Base-by-base conservation (phyloP, 116 monocot genomes). In the Posidonia oceanica region DNA sequence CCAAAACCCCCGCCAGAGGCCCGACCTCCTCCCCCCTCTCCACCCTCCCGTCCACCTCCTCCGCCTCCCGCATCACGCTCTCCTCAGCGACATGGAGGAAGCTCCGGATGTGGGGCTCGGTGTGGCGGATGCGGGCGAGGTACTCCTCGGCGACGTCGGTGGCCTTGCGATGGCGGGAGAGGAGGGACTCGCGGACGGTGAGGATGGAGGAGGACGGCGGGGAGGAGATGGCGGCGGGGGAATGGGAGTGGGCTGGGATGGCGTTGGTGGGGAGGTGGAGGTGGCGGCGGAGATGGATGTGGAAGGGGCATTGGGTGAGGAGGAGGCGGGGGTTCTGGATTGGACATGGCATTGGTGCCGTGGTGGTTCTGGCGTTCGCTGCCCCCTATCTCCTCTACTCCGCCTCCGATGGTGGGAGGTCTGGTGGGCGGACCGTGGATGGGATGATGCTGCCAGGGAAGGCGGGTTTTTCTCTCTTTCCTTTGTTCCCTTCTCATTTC, bases 311-410 rank as follows among this genome's bases (percentile, higher is more conserved):
- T 38, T 17, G 41, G 39, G 81, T 63, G 41, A 92, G 82, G 64
- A 88, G 75, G 54, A 83, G 70, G n/a, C 87, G 83, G 42, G 90
- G 94, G 75, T 78, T 87, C 74, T 91, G 95, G 78, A 86, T 73
- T 17, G 76, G 79, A 42, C 81, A 74, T 15, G 88, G 38, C 75
- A 82, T 82, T 54, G 51, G 38, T 38, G 40, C 3, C 14, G 18
- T 21, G 5, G 58, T 18, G 58, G 58, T 17, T 7, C 16, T 17
- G 58, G n/a, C 0, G 16, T 58, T n/a, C 21, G 16, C 21, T n/a
- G 8, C 48, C 48, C 12, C 0, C 7, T 7, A 29, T 29, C 29
- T 29, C 29, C 29, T 29, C 29, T 29, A 29, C 29, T 29, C 29
- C 29, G 29, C 29, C 29, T 29, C 29, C 29, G 29, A 29, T 29